phyloP scores from a whole-genome alignment of 495 filamentous ascomycete genomes.

The Penicillium goetzii region DNA sequence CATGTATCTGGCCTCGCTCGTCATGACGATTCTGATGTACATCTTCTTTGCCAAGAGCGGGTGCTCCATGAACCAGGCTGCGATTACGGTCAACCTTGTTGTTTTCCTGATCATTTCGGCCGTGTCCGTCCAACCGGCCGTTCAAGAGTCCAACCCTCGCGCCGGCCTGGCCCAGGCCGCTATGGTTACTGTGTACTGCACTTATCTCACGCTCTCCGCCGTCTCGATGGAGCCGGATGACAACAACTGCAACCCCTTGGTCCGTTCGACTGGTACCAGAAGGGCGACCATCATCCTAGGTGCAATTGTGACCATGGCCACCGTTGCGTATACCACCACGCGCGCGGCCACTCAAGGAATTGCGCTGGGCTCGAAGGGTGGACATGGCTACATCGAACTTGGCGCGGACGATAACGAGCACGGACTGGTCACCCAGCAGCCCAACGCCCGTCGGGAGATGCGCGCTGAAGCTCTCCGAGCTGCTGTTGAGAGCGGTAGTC shows the following conservation, averaged over 20 bases:
- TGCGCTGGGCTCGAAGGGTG: conserved; percentile 71
- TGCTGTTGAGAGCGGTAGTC: conserved; percentile 85
- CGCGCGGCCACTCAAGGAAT: conserved; percentile 93
- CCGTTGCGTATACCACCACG: conserved; percentile 96
- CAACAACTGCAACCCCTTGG: conserved; percentile 87
- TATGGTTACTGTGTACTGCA: conserved; percentile 98
- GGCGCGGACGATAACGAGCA: conserved; percentile 76
- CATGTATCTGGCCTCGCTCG: conserved; percentile 89
- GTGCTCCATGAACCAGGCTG: conserved; percentile 93
- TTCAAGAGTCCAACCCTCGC: conserved; percentile 91
- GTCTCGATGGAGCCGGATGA: conserved; percentile 99
- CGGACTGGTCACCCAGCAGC: conserved; percentile 87
- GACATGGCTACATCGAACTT: conserved; percentile 60
- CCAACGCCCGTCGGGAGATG: conserved; percentile 81
- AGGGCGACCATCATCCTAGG: conserved; percentile 88
- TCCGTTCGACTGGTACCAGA: conserved; percentile 86
- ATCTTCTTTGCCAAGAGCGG: conserved; percentile 85
- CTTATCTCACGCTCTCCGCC: conserved; percentile 96
- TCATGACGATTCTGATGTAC: conserved; percentile 96
- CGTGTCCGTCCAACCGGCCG: conserved; percentile 84
- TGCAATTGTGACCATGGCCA: conserved; percentile 94
- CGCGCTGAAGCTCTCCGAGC: conserved; percentile 86
- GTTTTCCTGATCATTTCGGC: conserved; percentile 80
- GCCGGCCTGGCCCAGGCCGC: conserved; percentile 94
- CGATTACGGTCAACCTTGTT: conserved; percentile 79